Evolutionary conservation across 495 filamentous ascomycete genomes (phyloP).

Genomic region (Penicillium fimorum): DNA sequence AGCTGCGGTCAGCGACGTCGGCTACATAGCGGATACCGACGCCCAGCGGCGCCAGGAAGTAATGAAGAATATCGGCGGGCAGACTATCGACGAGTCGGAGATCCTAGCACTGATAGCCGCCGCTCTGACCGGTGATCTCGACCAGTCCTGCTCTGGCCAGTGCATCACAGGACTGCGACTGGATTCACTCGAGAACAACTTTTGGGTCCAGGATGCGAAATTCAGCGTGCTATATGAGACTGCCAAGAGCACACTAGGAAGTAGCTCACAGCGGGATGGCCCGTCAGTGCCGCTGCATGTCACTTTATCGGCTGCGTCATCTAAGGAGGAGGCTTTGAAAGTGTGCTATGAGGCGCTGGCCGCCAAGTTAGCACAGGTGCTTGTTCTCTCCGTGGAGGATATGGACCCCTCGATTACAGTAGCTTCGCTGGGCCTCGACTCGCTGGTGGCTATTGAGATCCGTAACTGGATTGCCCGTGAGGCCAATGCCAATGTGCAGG

Average conservation of each 20-base stretch:
- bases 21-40: constrained; percentile 28
- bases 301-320: constrained; percentile 16
- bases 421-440: constrained; percentile 35
- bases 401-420: constrained; percentile 34
- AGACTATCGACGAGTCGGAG: constrained; percentile 27
- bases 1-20: constrained; percentile 27
- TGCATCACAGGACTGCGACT: constrained; percentile 27
- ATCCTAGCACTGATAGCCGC: constrained; percentile 24
- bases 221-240: constrained; percentile 22
- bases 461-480: constrained; percentile 39
- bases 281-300: constrained; percentile 21
- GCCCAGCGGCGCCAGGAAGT: constrained; percentile 25
- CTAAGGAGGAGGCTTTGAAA: constrained; percentile 26
- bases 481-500: constrained; percentile 36
- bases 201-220: constrained; percentile 29
- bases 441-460: constrained; percentile 41
- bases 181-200: constrained; percentile 20
- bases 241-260: constrained; percentile 13
- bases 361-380: constrained; percentile 28
- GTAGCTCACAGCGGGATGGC: constrained; percentile 5
- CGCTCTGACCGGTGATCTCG: constrained; percentile 22
- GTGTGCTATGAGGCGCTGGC: constrained; percentile 29
- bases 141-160: constrained; percentile 20
- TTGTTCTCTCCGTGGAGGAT: constrained; percentile 30
- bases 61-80: constrained; percentile 30